phyloP scores from a whole-genome alignment of 495 filamentous ascomycete species.

The Podospora pseudopauciseta region DNA sequence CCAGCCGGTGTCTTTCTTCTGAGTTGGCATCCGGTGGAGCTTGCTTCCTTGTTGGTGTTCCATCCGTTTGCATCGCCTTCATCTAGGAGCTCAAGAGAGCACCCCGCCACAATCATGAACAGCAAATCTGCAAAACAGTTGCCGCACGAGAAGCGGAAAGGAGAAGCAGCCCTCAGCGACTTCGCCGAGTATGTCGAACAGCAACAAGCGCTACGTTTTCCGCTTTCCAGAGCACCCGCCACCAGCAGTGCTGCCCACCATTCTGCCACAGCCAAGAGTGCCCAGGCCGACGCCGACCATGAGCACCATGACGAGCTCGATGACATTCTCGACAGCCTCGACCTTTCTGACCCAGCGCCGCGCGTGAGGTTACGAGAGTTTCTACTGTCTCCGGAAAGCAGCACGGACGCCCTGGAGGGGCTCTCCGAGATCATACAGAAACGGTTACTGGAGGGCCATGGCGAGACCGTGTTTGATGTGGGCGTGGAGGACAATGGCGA shows the following conservation, averaged over 20 bases:
- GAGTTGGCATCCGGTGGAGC: neutral
- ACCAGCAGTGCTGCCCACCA: conserved; percentile 24
- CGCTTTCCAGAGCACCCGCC: conserved; percentile 34
- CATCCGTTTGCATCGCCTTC: neutral
- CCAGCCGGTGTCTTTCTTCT: neutral
- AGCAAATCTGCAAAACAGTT: conserved; percentile 57
- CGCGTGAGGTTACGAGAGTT: conserved; percentile 70
- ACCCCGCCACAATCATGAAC: conserved; percentile 47
- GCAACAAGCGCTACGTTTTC: conserved; percentile 69
- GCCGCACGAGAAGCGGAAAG: conserved; percentile 74
- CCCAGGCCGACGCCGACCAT: conserved; percentile 34
- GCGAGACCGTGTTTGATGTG: conserved; percentile 87
- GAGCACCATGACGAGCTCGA: conserved; percentile 79
- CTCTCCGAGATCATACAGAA: conserved; percentile 60
- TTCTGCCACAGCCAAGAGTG: conserved; percentile 52
- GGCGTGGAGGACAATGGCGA: conserved; percentile 91
- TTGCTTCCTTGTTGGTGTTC: neutral
- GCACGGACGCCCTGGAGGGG: conserved; percentile 52
- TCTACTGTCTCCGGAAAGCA: conserved; percentile 60
- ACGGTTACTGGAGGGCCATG: conserved; percentile 79
- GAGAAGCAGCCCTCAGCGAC: conserved; percentile 87
- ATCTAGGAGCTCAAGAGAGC: neutral
- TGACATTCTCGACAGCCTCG: conserved; percentile 83
- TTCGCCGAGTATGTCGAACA: conserved; percentile 98
- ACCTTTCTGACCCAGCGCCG: conserved; percentile 71